Percentiles rank a stretch among this genome's conserved stretches.
phyloP scores from a whole-genome alignment of 192 early-diverging fungal genomes.

The Coemansia sp. region DNA sequence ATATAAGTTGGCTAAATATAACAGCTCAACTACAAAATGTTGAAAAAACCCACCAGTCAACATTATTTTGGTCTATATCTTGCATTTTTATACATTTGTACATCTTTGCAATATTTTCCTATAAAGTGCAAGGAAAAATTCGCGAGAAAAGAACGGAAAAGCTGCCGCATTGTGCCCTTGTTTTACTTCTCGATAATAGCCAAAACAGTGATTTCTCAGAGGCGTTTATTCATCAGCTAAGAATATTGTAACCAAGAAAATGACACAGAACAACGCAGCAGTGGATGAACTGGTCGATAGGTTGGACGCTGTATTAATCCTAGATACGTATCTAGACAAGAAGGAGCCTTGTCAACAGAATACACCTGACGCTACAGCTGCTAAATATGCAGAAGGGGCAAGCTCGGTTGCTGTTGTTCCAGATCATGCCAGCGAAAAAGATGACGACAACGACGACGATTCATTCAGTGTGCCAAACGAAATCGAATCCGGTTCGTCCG shows the following conservation, averaged over 20 bases:
- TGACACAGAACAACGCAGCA: constrained; percentile 4
- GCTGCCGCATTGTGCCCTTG: no score
- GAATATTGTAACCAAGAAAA: neutral
- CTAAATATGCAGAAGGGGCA: neutral
- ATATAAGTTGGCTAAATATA: no score
- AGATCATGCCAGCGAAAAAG: neutral
- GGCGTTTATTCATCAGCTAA: no score
- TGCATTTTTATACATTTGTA: no score
- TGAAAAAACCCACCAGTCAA: no score
- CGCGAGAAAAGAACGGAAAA: no score
- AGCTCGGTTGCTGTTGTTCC: constrained; percentile 6
- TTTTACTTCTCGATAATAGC: no score
- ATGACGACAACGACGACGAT: constrained; percentile 8
- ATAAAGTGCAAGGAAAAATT: no score
- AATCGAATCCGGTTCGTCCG: constrained; percentile 11
- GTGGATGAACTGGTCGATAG: constrained; percentile 29
- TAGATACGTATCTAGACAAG: constrained; percentile 6
- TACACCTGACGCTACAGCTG: neutral
- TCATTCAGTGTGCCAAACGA: constrained; percentile 5
- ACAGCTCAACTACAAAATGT: no score
- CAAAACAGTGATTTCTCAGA: no score
- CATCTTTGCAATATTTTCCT: no score
- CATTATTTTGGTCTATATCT: no score
- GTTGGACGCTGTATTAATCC: constrained; percentile 23
- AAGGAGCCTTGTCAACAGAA: neutral